Evolutionary conservation across 257 asterid species (phyloP).

Genomic region (Solanum etuberosum): DNA sequence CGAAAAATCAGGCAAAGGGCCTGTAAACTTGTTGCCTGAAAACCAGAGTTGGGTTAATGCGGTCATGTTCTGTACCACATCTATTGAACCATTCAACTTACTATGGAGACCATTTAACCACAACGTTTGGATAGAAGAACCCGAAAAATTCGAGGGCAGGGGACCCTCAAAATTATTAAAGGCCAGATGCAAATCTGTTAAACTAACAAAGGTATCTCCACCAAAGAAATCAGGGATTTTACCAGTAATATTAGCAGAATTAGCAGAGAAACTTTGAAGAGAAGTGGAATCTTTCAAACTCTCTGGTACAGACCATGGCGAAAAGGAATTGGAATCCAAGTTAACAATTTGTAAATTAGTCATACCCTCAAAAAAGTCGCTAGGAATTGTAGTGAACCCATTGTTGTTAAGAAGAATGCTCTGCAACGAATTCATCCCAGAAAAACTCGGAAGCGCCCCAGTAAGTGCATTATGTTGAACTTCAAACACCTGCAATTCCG

Average conservation of each 20-base stretch:
- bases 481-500: slow-evolving; percentile 38
- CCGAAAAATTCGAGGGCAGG: slow-evolving; percentile 39
- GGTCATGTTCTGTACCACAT: slow-evolving; percentile 4
- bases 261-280: slow-evolving; percentile 50
- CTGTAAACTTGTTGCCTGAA: slow-evolving; percentile 1
- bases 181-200: slow-evolving; percentile 29
- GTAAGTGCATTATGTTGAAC: slow-evolving; percentile 36
- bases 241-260: slow-evolving; percentile 37
- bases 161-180: slow-evolving; percentile 56
- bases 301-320: slow-evolving; percentile 49
- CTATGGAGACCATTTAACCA: slow-evolving; percentile 2
- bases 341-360: slow-evolving; percentile 30
- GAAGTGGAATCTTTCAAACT: slow-evolving; percentile 28
- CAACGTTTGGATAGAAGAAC: not conserved
- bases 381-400: slow-evolving; percentile 48
- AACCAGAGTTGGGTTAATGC: slow-evolving; percentile 1
- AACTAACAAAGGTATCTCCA: slow-evolving; percentile 23
- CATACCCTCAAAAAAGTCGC: slow-evolving; percentile 77
- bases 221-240: slow-evolving; percentile 45
- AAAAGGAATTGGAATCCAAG: slow-evolving; percentile 51
- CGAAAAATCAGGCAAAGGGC: slow-evolving; percentile 13
- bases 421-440: slow-evolving; percentile 43
- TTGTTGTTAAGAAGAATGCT: slow-evolving; percentile 32
- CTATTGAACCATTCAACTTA: not conserved
- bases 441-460: slow-evolving; percentile 60